Evolutionary conservation across 305 asterid genomes (phyloP), one percentile per base, ranked within the genome.

Genomic region (Plantago coronopus): DNA sequence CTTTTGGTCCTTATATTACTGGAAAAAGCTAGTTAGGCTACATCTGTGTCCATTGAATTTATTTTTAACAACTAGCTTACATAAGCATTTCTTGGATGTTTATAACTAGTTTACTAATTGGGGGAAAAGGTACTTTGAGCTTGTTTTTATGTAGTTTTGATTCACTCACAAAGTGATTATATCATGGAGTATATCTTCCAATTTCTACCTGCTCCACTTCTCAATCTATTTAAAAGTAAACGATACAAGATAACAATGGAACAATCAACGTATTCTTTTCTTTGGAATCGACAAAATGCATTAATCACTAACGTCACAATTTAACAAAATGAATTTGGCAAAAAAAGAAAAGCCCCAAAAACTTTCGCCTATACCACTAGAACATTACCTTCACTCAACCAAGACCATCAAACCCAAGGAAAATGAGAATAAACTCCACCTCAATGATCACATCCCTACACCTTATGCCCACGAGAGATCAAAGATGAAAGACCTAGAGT

Each of bases 151-250:
- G 55, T 57, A 29, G 69, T 73, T 79, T 75, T 72, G 79, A 74
- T 61, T 48, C 37, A 56, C 22, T 70, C 79, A 67, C 61, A 48
- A 59, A 45, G 21, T 20, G n/a, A 59, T 27, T 42, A 29, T 54
- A 34, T 47, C 61, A n/a, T n/a, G n/a, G n/a, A n/a, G n/a, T 5
- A 63, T 15, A 18, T 13, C 50, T 45, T 21, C 43, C 18, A 54
- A 71, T 20, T 27, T 66, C 45, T 65, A 76, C 72, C 81, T 79
- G 76, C 76, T 69, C 79, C 44, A 57, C 64, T 67, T 67, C 46
- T 54, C 29, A 23, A 57, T 18, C 48, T 12, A 21, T 21, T 3
- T 51, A 21, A 22, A 18, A 22, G n/a, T 25, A 53, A 40, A 53
- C 15, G 17, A 16, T 53, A 53, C 58, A 15, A 5, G 20, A 51